phyloP scores from a whole-genome alignment of 2,329 filamentous ascomycete genomes.

The Pestalotiopsis sp. region DNA sequence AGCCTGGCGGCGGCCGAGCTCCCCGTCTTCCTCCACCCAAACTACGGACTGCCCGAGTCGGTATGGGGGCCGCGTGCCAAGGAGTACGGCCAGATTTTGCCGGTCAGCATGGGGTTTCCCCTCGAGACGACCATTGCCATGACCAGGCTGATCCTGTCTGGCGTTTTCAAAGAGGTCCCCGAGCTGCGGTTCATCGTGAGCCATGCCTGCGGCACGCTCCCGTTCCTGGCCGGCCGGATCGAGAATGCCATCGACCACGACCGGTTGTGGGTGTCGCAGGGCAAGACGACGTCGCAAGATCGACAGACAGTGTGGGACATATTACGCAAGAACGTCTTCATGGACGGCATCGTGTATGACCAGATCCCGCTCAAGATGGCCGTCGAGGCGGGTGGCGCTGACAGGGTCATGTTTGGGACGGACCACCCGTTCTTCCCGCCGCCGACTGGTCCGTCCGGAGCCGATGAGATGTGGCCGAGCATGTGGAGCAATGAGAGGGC shows the following conservation, averaged over 20 bases:
- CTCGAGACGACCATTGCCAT: conserved; percentile 92
- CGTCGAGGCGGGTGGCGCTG: conserved; percentile 66
- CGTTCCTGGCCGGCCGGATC: conserved; percentile 84
- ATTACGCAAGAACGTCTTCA: conserved; percentile 74
- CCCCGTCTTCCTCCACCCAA: conserved; percentile 61
- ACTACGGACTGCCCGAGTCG: conserved; percentile 81
- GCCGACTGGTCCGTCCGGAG: conserved; percentile 60
- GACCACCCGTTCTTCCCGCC: conserved; percentile 86
- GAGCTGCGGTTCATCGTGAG: conserved; percentile 76
- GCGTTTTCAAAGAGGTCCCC: conserved; percentile 78
- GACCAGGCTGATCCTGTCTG: conserved; percentile 81
- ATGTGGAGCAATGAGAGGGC: conserved; percentile 57
- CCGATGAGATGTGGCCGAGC: conserved; percentile 64
- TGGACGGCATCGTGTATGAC: conserved; percentile 85
- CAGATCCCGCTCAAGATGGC: conserved; percentile 73
- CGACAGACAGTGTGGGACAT: conserved; percentile 58
- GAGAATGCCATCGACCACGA: conserved; percentile 88
- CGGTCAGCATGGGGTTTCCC: conserved; percentile 83
- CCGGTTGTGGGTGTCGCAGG: conserved; percentile 68
- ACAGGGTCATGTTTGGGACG: conserved; percentile 78
- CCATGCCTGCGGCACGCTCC: conserved; percentile 85
- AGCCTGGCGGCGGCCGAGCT: conserved; percentile 66
- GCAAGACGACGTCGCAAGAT: conserved; percentile 48
- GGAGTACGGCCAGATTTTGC: conserved; percentile 85
- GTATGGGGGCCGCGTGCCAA: conserved; percentile 75